A percentile compares a stretch with the other conserved stretches of the same genome.
Evolutionary conservation across 305 asterid genomes (phyloP).

Genomic region (Fraxinus velutina): DNA sequence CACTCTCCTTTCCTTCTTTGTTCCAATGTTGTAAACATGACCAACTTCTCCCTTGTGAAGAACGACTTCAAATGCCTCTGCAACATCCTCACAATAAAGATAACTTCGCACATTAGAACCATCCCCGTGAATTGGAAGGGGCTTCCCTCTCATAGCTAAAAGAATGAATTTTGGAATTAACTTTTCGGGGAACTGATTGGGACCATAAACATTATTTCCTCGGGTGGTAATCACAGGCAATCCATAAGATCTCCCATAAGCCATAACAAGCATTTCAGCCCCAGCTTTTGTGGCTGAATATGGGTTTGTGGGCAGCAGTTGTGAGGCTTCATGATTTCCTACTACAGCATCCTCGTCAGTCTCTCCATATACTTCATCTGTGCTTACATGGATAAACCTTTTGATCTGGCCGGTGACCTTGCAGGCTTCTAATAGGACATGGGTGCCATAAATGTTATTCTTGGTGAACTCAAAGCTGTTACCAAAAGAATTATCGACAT

Average conservation of each 20-base stretch:
- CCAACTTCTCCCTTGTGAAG: slow-evolving; percentile 93
- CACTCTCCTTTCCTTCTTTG: slow-evolving; percentile 84
- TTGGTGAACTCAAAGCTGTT: slow-evolving; percentile 84
- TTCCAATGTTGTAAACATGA: slow-evolving; percentile 82
- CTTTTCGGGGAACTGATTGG: slow-evolving; percentile 85
- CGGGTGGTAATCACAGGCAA: slow-evolving; percentile 64
- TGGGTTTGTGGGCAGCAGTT: slow-evolving; percentile 81
- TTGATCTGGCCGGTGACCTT: slow-evolving; percentile 77
- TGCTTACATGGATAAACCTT: slow-evolving; percentile 85
- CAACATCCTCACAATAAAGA: slow-evolving; percentile 90
- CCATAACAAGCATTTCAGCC: slow-evolving; percentile 95
- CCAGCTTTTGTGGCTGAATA: slow-evolving; percentile 94
- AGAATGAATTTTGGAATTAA: slow-evolving; percentile 85
- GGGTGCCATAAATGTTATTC: slow-evolving; percentile 87
- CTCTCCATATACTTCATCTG: slow-evolving; percentile 89
- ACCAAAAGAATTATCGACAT: slow-evolving; percentile 83
- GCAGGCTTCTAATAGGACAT: slow-evolving; percentile 86
- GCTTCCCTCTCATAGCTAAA: slow-evolving; percentile 72
- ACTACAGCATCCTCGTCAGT: slow-evolving; percentile 86
- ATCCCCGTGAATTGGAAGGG: slow-evolving; percentile 88
- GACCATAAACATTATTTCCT: slow-evolving; percentile 40
- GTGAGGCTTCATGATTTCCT: slow-evolving; percentile 90
- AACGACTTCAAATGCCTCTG: slow-evolving; percentile 82
- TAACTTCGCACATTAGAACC: slow-evolving; percentile 87
- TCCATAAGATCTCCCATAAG: slow-evolving; percentile 85